Evolutionary conservation across 1,139 yeast genomes (phyloP).

Genomic region (Candida gigantensis): DNA sequence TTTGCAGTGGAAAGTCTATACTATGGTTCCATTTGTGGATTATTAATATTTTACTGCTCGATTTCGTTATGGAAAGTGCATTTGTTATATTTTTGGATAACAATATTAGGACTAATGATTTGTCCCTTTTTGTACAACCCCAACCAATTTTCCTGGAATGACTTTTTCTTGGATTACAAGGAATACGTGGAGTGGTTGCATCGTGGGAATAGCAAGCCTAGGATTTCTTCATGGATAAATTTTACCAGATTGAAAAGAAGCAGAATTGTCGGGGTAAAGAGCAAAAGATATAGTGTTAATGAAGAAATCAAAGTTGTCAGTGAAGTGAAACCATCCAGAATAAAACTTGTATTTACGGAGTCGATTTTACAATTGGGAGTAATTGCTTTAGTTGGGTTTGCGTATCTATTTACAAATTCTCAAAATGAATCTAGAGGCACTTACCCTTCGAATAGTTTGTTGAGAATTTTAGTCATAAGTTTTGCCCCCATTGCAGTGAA

Average conservation of each 20-base stretch:
- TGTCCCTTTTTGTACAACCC: constrained; percentile 57
- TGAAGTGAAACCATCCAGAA: constrained; percentile 41
- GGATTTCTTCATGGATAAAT: constrained; percentile 42
- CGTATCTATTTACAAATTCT: constrained; percentile 48
- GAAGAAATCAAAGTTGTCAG: constrained; percentile 28
- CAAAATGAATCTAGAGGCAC: constrained; percentile 37
- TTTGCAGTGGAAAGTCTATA: constrained; percentile 50
- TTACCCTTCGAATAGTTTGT: constrained; percentile 31
- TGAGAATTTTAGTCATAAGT: constrained; percentile 44
- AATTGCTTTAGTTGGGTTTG: constrained; percentile 32
- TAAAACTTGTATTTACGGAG: constrained; percentile 34
- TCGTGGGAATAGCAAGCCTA: constrained; percentile 39
- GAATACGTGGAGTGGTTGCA: constrained; percentile 45
- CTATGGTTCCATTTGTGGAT: constrained; percentile 39
- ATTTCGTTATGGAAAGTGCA: constrained; percentile 50
- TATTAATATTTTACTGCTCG: constrained; percentile 45
- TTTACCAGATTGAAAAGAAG: constrained; percentile 41
- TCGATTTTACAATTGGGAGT: constrained; percentile 30
- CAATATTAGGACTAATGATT: constrained; percentile 42
- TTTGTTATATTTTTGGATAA: constrained; percentile 51
- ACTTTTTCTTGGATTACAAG: constrained; percentile 50
- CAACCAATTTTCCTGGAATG: constrained; percentile 50
- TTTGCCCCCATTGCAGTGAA: constrained; percentile 52
- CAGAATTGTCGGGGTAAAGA: constrained; percentile 46
- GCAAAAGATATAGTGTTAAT: constrained; percentile 21